Conservation (phyloP, 2,329 filamentous ascomycete genomes). For the Fonsecaea pedrosoi region DNA sequence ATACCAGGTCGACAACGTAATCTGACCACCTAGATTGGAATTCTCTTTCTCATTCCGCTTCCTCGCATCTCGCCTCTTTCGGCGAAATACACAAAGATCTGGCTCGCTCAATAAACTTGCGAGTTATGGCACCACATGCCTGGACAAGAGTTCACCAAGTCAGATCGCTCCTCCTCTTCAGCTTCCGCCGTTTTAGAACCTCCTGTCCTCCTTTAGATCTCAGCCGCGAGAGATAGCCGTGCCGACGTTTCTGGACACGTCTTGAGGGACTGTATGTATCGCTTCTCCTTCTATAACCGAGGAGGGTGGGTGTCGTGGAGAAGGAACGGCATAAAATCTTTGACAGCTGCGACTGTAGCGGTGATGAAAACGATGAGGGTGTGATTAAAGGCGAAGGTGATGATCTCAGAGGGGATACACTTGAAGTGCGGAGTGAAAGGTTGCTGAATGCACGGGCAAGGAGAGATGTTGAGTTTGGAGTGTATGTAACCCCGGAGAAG, state of each 20-base stretch:
- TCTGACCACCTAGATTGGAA: not conserved
- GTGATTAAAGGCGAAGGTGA: not conserved
- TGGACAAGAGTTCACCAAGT: conserved; percentile 52
- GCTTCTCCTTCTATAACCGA: conserved; percentile 52
- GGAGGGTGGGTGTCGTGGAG: conserved; percentile 53
- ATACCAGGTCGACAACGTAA: not conserved
- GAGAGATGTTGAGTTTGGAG: conserved; percentile 22
- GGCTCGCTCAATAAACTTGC: not conserved
- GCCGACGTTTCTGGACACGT: conserved; percentile 65
- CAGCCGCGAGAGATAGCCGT: conserved; percentile 64
- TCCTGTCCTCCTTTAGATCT: conserved; percentile 61
- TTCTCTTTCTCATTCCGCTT: not conserved
- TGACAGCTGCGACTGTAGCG: conserved; percentile 11
- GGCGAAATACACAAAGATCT: not conserved
- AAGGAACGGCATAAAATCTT: conserved; percentile 44
- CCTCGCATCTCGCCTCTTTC: not conserved
- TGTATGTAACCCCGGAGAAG: not conserved
- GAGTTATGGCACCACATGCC: not conserved
- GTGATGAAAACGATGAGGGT: not conserved
- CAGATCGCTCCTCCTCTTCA: conserved; percentile 60
- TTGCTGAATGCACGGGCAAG: conserved; percentile 30
- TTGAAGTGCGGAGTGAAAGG: conserved; percentile 26
- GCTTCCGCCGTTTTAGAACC: conserved; percentile 60
- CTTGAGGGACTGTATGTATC: conserved; percentile 67
- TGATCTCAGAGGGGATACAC: conserved; percentile 18